These are phyloP conservation scores for Mycena floridula DNA, from an alignment of 768 basidiomycete species.

Conservation along the genomic window DNA sequence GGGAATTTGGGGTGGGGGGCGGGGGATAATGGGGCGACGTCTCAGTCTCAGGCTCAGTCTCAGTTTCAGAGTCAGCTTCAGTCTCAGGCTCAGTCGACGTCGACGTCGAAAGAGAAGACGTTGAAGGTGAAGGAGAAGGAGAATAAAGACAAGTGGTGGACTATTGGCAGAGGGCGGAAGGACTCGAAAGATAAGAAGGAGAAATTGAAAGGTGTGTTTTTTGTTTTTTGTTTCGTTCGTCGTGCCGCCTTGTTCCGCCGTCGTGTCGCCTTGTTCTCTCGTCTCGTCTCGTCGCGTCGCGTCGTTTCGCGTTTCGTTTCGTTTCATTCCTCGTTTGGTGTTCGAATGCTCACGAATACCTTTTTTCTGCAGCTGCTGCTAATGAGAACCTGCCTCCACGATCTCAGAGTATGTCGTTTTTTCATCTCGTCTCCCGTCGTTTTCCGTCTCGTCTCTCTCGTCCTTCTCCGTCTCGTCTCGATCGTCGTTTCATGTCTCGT, in stretches of 20 bases:
- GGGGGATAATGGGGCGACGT: conserved; percentile 36
- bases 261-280: conserved; percentile 4
- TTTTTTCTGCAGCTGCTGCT: too few species aligned
- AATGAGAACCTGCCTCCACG: too few species aligned
- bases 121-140: conserved; percentile 31
- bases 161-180: conserved; percentile 66
- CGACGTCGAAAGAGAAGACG: too few species aligned
- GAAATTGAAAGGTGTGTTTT: conserved; percentile 24
- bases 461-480: too few species aligned
- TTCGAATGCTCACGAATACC: too few species aligned
- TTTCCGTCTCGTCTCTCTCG: too few species aligned
- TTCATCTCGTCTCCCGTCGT: neutral
- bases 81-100: too few species aligned
- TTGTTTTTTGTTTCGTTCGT: neutral
- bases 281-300: conserved; percentile 28
- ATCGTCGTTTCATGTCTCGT: too few species aligned
- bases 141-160: conserved; percentile 76
- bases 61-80: too few species aligned
- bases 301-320: too few species aligned
- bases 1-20: conserved; percentile 51
- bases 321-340: too few species aligned
- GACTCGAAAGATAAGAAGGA: conserved; percentile 67
- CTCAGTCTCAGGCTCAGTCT: conserved; percentile 19
- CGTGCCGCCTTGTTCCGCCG: neutral
- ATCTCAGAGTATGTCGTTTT: conserved; percentile 29